Evolutionary conservation across 1,139 yeast genomes (phyloP).

Genomic region (Protomyces inouyei): DNA sequence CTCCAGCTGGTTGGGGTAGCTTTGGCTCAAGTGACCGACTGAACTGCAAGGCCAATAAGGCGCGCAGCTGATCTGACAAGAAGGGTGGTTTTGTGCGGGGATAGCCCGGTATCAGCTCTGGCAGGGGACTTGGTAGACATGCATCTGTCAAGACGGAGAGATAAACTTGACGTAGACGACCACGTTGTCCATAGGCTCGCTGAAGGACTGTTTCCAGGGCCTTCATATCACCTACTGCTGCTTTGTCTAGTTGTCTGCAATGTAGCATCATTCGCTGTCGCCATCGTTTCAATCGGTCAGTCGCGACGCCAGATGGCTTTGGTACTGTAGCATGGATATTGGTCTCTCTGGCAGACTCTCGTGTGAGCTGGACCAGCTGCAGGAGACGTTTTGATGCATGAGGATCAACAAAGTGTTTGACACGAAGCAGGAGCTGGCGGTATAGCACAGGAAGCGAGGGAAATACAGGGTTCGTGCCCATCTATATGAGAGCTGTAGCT

Average conservation of each 20-base stretch:
- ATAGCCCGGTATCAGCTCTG: constrained; percentile 15
- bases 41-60: constrained; percentile 15
- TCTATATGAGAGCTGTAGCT: too few relatives aligned
- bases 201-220: neutral
- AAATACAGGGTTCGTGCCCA: too few relatives aligned
- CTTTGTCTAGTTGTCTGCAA: neutral
- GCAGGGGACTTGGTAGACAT: neutral
- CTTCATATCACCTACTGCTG: neutral
- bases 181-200: constrained; percentile 20
- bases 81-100: constrained; percentile 3
- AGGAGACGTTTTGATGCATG: neutral
- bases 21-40: neutral
- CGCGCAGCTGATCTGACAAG: neutral
- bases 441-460: neutral
- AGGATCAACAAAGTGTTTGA: neutral
- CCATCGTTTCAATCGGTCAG: neutral
- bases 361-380: neutral
- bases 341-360: neutral
- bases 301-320: neutral
- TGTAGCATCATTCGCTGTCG: neutral
- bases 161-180: constrained; percentile 5
- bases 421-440: neutral
- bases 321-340: neutral
- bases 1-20: constrained; percentile 13
- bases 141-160: neutral